Conservation (phyloP, 2,329 filamentous ascomycete genomes). For the Botrytis pseudocinerea region DNA sequence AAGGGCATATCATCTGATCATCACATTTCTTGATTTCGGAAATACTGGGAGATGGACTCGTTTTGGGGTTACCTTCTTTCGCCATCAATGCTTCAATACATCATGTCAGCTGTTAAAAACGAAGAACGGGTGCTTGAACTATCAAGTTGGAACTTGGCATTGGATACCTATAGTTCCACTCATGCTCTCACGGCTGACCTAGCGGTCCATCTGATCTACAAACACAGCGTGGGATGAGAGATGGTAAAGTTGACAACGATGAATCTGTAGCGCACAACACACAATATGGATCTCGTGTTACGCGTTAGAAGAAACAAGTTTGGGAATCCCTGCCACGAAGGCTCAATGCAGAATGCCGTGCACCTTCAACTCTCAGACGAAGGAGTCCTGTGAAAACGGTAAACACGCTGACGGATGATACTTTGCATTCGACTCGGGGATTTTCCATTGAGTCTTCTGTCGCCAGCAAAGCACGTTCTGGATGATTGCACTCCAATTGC, state of each 20-base stretch:
- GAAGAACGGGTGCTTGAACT: not conserved
- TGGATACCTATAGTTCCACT: not conserved
- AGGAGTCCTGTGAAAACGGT: constrained; percentile 1
- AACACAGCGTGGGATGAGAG: constrained; percentile 13
- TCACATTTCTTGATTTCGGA: constrained; percentile 7
- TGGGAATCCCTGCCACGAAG: constrained; percentile 12
- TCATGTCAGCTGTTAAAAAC: not conserved
- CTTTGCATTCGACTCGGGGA: constrained; percentile 5
- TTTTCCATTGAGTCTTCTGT: constrained; percentile 5
- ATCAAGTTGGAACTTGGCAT: not conserved
- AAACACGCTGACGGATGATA: constrained; percentile 8
- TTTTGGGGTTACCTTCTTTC: not conserved
- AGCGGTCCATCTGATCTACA: constrained; percentile 16
- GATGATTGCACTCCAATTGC: not conserved
- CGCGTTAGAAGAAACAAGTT: not conserved
- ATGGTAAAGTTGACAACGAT: constrained; percentile 21
- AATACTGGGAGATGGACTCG: not conserved
- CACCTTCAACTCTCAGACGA: constrained; percentile 1
- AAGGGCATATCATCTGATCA: constrained; percentile 19
- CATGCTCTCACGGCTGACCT: constrained; percentile 7
- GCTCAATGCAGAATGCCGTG: constrained; percentile 14
- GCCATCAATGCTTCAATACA: constrained; percentile 1
- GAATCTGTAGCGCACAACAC: not conserved
- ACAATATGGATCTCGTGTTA: constrained; percentile 13
- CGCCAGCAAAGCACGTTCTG: not conserved